Conservation (phyloP, 2,329 filamentous ascomycete species). For the Botrytis sinoallii region DNA sequence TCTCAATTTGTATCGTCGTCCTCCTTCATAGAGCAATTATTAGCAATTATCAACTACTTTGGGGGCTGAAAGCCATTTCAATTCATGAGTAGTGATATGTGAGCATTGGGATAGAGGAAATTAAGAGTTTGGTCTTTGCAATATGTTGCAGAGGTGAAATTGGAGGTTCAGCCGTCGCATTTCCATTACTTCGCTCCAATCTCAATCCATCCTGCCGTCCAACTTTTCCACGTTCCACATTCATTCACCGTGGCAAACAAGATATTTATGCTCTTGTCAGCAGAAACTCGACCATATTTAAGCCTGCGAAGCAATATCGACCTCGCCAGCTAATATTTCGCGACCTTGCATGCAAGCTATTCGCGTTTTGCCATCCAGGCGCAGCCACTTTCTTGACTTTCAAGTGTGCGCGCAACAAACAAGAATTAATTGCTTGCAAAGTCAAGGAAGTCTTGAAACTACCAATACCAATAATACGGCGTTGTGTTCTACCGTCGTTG, state of each 20-base stretch:
- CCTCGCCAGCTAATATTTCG: slow-evolving; percentile 21
- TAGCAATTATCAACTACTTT: slow-evolving; percentile 30
- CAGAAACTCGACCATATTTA: not conserved
- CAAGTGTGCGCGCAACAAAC: slow-evolving; percentile 15
- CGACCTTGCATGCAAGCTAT: slow-evolving; percentile 14
- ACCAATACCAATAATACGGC: not conserved
- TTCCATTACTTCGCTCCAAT: slow-evolving; percentile 14
- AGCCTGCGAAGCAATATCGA: slow-evolving; percentile 1
- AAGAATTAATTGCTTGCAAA: slow-evolving; percentile 16
- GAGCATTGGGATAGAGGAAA: slow-evolving; percentile 21
- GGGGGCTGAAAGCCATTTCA: slow-evolving; percentile 26
- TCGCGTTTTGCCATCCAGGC: slow-evolving; percentile 21
- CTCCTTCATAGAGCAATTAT: slow-evolving; percentile 35
- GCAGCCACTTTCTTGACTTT: slow-evolving; percentile 24
- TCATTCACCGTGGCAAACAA: slow-evolving; percentile 25
- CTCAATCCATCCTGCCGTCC: slow-evolving; percentile 14
- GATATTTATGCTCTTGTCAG: slow-evolving; percentile 30
- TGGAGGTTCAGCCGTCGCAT: slow-evolving; percentile 20
- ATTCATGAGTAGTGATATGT: slow-evolving; percentile 32
- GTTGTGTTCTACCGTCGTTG: slow-evolving; percentile 5
- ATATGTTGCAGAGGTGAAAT: slow-evolving; percentile 30
- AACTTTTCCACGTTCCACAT: slow-evolving; percentile 21
- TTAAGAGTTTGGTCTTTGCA: slow-evolving; percentile 19
- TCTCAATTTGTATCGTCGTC: slow-evolving; percentile 27
- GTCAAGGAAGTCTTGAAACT: not conserved